Conservation (phyloP, 2,329 filamentous ascomycete species). For the Epichloe glyceriae region DNA sequence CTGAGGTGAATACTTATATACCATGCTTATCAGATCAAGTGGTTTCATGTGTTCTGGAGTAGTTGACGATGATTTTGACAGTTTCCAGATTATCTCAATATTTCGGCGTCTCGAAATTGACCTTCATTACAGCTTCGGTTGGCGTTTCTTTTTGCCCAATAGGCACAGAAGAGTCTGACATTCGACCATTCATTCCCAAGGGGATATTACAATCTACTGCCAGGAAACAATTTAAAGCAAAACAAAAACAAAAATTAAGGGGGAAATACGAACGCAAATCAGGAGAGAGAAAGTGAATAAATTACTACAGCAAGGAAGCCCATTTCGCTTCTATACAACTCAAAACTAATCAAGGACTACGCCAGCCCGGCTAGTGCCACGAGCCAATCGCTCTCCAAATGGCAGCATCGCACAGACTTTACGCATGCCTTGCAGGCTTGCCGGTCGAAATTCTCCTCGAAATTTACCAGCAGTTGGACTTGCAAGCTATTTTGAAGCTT, state of each 20-base stretch:
- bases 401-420: constrained; percentile 7
- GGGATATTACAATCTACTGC: background rate
- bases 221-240: background rate
- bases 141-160: background rate
- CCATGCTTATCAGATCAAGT: constrained; percentile 2
- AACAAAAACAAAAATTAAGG: background rate
- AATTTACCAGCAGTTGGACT: constrained; percentile 32
- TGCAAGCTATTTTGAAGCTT: constrained; percentile 27
- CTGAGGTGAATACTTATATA: background rate
- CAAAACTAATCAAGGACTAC: background rate
- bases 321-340: background rate
- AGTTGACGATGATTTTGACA: background rate
- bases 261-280: background rate
- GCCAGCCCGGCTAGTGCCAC: background rate
- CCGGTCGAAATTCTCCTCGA: constrained; percentile 36
- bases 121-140: constrained; percentile 9
- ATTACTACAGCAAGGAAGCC: background rate
- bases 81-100: background rate
- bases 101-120: background rate
- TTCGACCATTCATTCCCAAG: background rate
- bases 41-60: background rate
- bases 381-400: constrained; percentile 6
- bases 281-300: background rate
- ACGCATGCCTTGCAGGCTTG: constrained; percentile 16
- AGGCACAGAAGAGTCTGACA: background rate